Conservation (phyloP, 2,329 filamentous ascomycete species). For the Fusarium nygamai region DNA sequence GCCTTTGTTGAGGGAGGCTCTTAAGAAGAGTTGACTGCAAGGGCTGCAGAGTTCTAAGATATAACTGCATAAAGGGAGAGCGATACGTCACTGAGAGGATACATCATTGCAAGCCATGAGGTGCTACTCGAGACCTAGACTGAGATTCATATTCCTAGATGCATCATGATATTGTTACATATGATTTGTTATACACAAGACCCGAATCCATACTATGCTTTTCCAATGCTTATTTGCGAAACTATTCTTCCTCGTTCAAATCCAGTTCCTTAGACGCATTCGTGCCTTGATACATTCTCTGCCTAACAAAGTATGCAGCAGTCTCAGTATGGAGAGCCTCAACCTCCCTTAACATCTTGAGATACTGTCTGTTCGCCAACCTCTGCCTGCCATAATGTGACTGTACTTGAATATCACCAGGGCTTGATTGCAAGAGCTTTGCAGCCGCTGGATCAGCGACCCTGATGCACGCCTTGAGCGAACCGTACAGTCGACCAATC, state of each 20-base stretch:
- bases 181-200: constrained; percentile 14
- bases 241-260: neutral
- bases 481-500: constrained; percentile 54
- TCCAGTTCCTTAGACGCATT: neutral
- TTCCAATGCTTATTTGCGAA: neutral
- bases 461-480: constrained; percentile 64
- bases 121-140: neutral
- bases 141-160: neutral
- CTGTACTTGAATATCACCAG: neutral
- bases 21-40: constrained; percentile 48
- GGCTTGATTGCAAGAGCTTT: neutral
- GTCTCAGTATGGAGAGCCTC: constrained; percentile 38
- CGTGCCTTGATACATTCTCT: neutral
- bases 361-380: constrained; percentile 47
- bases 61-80: neutral
- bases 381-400: constrained; percentile 30
- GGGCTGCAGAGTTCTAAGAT: constrained; percentile 8
- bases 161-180: constrained; percentile 22
- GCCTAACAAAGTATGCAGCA: constrained; percentile 13
- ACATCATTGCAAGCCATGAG: neutral
- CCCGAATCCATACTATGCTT: neutral
- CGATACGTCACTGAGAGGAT: neutral
- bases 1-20: constrained; percentile 69
- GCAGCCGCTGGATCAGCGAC: constrained; percentile 63
- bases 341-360: constrained; percentile 46